Evolutionary conservation across 305 asterid genomes (phyloP).

Genomic region (Rubia peregrina): DNA sequence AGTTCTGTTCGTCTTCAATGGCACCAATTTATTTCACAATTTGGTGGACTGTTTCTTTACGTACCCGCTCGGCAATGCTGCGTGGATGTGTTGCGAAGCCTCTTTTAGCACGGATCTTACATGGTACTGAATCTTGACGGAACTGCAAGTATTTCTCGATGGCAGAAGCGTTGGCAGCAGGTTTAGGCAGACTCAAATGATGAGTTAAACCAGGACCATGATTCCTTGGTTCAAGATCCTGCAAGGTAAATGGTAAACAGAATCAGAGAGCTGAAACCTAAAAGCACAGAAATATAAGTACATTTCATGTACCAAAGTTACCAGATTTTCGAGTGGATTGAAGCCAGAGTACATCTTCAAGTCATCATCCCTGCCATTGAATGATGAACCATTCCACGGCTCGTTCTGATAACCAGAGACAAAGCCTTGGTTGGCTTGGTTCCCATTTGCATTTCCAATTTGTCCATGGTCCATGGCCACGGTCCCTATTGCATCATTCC

Average conservation of each 20-base stretch:
- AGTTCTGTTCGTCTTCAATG: neutral
- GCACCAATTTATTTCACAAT: neutral
- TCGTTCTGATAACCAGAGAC: slow-evolving; percentile 29
- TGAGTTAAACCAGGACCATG: slow-evolving; percentile 43
- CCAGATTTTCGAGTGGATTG: slow-evolving; percentile 45
- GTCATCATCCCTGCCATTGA: slow-evolving; percentile 46
- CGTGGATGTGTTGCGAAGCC: slow-evolving; percentile 91
- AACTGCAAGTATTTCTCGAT: slow-evolving; percentile 57
- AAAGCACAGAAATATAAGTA: neutral
- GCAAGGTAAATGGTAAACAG: slow-evolving; percentile 11
- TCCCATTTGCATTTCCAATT: slow-evolving; percentile 20
- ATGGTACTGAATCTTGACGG: slow-evolving; percentile 56
- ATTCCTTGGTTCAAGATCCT: slow-evolving; percentile 48
- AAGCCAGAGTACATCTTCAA: slow-evolving; percentile 46
- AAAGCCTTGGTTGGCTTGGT: slow-evolving; percentile 26
- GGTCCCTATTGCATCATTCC: slow-evolving; percentile 21
- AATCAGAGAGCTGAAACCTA: neutral
- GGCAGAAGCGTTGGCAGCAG: slow-evolving; percentile 47
- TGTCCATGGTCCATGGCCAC: slow-evolving; percentile 28
- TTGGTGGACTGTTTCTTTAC: slow-evolving; percentile 10
- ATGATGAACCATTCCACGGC: slow-evolving; percentile 47
- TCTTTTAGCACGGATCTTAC: slow-evolving; percentile 77
- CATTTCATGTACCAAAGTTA: slow-evolving; percentile 8
- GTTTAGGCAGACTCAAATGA: slow-evolving; percentile 82
- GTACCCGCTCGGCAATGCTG: slow-evolving; percentile 92